Evolutionary conservation across 495 filamentous ascomycete genomes (phyloP).

Genomic region (Xylaria curta): DNA sequence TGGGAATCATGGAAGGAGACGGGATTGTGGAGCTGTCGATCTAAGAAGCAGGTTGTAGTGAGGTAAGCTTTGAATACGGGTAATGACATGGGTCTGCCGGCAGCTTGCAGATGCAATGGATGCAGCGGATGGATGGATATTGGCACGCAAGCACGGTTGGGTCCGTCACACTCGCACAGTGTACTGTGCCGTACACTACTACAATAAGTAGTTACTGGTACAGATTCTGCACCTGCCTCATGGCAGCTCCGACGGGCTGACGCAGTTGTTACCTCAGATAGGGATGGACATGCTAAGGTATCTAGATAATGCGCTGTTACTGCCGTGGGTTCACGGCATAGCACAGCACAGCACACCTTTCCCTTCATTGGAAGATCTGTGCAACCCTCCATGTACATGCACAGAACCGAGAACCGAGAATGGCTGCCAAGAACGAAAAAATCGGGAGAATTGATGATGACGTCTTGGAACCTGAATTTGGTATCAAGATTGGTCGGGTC

Average conservation of each 20-base stretch:
- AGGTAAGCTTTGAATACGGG: constrained; percentile 26
- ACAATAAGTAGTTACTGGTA: not conserved
- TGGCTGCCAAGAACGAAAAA: constrained; percentile 11
- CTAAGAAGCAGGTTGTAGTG: constrained; percentile 19
- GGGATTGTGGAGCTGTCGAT: constrained; percentile 28
- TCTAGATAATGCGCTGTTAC: not conserved
- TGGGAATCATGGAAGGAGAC: constrained; percentile 16
- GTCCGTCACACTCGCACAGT: not conserved
- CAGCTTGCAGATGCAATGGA: constrained; percentile 21
- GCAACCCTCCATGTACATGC: not conserved
- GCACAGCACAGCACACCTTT: not conserved
- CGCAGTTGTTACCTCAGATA: too few relatives aligned
- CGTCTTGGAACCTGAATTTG: constrained; percentile 15
- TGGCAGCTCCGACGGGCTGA: not conserved
- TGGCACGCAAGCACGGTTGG: constrained; percentile 8
- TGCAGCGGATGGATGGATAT: not conserved
- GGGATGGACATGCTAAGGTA: too few relatives aligned
- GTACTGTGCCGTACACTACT: not conserved
- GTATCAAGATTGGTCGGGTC: constrained; percentile 8
- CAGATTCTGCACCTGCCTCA: constrained; percentile 7
- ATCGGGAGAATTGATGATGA: constrained; percentile 6
- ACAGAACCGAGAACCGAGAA: constrained; percentile 12
- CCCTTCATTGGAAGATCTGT: not conserved
- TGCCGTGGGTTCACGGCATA: not conserved
- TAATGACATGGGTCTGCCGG: constrained; percentile 24